These are phyloP conservation scores for Fraxinus greggii DNA, from an alignment of 305 asterid species.

Conservation along the genomic window DNA sequence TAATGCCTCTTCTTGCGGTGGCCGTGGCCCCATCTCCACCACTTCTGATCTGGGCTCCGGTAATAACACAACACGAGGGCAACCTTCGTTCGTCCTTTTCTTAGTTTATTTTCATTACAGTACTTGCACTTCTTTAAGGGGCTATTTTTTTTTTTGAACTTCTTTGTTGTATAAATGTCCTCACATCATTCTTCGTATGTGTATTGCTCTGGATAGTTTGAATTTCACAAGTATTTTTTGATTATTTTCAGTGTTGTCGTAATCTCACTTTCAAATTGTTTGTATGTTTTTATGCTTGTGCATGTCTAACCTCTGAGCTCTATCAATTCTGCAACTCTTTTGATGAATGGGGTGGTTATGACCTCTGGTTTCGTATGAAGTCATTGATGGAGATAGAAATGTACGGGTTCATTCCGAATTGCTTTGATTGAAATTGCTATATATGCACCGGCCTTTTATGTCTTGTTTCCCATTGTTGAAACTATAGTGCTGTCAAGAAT, in stretches of 20 bases:
- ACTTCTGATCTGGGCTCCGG: constrained; percentile 87
- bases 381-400: constrained; percentile 35
- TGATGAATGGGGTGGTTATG: constrained; percentile 25
- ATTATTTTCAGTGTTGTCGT: neutral
- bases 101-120: neutral
- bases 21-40: constrained; percentile 41
- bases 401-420: constrained; percentile 4
- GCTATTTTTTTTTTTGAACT: neutral
- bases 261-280: constrained; percentile 4
- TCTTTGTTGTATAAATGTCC: neutral
- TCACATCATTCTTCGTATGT: neutral
- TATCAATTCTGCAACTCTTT: neutral
- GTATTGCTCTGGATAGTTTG: neutral
- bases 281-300: neutral
- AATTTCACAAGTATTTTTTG: neutral
- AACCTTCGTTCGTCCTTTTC: neutral
- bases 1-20: constrained; percentile 43
- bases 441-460: neutral
- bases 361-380: constrained; percentile 36
- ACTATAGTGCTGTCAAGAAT: constrained; percentile 2
- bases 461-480: constrained; percentile 11
- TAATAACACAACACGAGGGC: constrained; percentile 24
- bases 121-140: neutral
- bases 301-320: neutral
- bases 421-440: neutral